Conservation (phyloP, 495 filamentous ascomycete genomes). For the Aspergillus wentii region DNA sequence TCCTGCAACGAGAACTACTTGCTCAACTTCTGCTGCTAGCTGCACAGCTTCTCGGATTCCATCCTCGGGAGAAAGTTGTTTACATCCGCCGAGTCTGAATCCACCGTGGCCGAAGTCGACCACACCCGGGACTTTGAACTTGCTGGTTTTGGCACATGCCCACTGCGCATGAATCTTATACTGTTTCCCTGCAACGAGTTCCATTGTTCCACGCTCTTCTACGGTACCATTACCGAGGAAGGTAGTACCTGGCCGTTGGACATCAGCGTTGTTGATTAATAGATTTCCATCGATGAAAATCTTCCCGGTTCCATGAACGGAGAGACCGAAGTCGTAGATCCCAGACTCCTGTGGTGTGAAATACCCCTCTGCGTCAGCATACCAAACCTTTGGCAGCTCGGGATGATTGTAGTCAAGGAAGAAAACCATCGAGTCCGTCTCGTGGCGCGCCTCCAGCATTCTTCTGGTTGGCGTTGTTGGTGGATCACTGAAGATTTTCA, state of each 20-base stretch:
- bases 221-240: slow-evolving; percentile 54
- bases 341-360: slow-evolving; percentile 52
- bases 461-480: slow-evolving; percentile 31
- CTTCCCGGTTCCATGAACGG: slow-evolving; percentile 63
- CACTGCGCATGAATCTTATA: slow-evolving; percentile 56
- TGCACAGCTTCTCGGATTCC: slow-evolving; percentile 56
- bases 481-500: slow-evolving; percentile 53
- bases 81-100: slow-evolving; percentile 67
- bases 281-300: slow-evolving; percentile 63
- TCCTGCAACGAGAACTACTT: slow-evolving; percentile 69
- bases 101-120: slow-evolving; percentile 58
- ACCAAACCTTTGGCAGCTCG: slow-evolving; percentile 45
- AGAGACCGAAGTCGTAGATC: slow-evolving; percentile 65
- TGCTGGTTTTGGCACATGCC: slow-evolving; percentile 52
- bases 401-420: slow-evolving; percentile 58
- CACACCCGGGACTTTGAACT: slow-evolving; percentile 40
- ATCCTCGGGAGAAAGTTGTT: slow-evolving; percentile 54
- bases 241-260: slow-evolving; percentile 48
- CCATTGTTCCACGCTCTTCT: slow-evolving; percentile 48
- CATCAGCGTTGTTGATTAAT: slow-evolving; percentile 57
- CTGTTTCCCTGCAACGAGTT: slow-evolving; percentile 47
- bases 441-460: slow-evolving; percentile 40
- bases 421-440: slow-evolving; percentile 46
- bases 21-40: slow-evolving; percentile 57
- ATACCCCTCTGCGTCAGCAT: slow-evolving; percentile 52